Conservation (phyloP, 139 green algal genomes). For the Ostreobium quekettii region DNA sequence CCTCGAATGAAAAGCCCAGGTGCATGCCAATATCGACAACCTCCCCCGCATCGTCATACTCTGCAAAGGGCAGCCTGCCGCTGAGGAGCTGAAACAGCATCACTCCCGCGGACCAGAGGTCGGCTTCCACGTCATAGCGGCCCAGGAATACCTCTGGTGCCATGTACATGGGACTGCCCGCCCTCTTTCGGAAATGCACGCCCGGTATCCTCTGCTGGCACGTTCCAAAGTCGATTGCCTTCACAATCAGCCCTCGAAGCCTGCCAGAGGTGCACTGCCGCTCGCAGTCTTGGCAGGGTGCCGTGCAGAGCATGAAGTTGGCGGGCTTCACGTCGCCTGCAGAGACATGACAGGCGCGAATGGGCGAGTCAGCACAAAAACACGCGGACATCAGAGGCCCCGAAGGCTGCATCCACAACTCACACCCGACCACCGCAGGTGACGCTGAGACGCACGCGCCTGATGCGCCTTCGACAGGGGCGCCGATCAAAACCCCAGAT, state of each 20-base stretch:
- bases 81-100: constrained; percentile 41
- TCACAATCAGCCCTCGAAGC: constrained; percentile 17
- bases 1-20: constrained; percentile 35
- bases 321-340: constrained; percentile 61
- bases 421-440: no score
- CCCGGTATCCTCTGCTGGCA: constrained; percentile 23
- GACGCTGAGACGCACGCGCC: no score
- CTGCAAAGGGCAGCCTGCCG: constrained; percentile 29
- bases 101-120: constrained; percentile 59
- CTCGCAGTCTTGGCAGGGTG: not conserved
- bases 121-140: constrained; percentile 40
- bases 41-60: constrained; percentile 53
- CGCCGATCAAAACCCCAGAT: no score
- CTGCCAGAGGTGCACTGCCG: not conserved
- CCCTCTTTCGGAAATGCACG: constrained; percentile 5
- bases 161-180: constrained; percentile 51
- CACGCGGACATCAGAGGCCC: no score
- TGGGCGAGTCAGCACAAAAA: no score
- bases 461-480: no score
- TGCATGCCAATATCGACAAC: constrained; percentile 52
- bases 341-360: no score
- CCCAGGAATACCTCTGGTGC: constrained; percentile 52
- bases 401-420: no score
- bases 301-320: constrained; percentile 55
- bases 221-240: constrained; percentile 43